Evolutionary conservation across 345 rosid genomes (phyloP).

Genomic region (Moricandia arvensis): DNA sequence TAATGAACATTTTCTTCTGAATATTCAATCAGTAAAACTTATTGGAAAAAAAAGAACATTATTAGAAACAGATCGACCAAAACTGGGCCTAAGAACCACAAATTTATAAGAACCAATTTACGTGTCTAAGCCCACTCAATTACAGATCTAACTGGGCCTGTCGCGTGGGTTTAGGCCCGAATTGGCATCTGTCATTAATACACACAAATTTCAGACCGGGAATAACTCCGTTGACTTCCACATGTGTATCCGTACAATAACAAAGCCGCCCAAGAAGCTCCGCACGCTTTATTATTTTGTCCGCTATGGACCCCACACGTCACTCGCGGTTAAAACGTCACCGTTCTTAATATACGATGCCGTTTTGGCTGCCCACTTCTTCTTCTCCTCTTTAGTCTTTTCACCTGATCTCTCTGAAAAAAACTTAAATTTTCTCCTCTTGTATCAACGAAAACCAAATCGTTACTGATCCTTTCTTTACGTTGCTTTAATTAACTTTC

Average conservation of each 20-base stretch:
- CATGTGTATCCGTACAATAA: neutral
- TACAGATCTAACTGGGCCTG: neutral
- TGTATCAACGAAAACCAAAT: neutral
- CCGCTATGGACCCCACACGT: slow-evolving; percentile 21
- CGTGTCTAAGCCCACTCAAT: neutral
- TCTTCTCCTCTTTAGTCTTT: slow-evolving; percentile 5
- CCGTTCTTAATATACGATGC: slow-evolving; percentile 9
- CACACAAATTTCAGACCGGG: neutral
- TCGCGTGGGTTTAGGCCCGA: neutral
- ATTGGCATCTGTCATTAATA: neutral
- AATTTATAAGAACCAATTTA: no score
- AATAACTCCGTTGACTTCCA: slow-evolving; percentile 17
- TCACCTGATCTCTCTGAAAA: slow-evolving; percentile 3
- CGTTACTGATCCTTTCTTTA: neutral
- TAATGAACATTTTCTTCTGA: slow-evolving; percentile 5
- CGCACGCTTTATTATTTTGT: slow-evolving; percentile 3
- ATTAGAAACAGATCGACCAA: no score
- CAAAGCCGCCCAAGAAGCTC: neutral
- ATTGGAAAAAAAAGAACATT: neutral
- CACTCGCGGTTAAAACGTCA: slow-evolving; percentile 22
- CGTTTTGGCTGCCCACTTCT: slow-evolving; percentile 23
- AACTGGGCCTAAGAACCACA: no score
- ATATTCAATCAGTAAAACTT: neutral
- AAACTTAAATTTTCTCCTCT: slow-evolving; percentile 2
- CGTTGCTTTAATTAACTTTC: neutral